These are phyloP conservation scores for Nemania sp. DNA, from an alignment of 2,329 filamentous ascomycete genomes.

Conservation along the genomic window DNA sequence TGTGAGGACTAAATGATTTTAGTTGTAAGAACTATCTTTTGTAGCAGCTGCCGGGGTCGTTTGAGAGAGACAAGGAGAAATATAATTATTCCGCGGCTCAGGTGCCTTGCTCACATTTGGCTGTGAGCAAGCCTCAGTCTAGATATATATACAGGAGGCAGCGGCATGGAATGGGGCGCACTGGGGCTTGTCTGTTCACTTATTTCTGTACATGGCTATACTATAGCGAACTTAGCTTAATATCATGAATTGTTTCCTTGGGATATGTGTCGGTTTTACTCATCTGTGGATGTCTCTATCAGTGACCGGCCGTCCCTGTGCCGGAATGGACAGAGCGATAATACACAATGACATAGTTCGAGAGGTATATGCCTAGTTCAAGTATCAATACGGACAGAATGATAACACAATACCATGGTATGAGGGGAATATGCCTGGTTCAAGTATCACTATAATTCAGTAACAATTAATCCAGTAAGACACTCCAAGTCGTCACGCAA, in stretches of 20 bases:
- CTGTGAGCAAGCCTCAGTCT: conserved; percentile 8
- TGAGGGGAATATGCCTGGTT: no score
- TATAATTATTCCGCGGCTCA: neutral
- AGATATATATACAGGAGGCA: conserved; percentile 21
- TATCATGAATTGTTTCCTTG: conserved; percentile 8
- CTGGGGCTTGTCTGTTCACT: conserved; percentile 6
- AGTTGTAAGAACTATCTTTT: neutral
- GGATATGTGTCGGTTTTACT: neutral
- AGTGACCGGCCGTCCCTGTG: no score
- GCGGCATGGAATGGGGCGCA: conserved; percentile 21
- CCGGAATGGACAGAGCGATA: no score
- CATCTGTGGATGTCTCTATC: neutral
- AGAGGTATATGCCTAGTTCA: no score
- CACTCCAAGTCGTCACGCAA: no score
- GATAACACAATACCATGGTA: no score
- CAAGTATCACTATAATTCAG: no score
- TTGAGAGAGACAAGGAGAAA: neutral
- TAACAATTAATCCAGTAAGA: no score
- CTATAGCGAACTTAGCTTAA: conserved; percentile 22
- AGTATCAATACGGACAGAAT: no score
- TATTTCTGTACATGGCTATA: conserved; percentile 23
- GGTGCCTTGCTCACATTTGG: neutral
- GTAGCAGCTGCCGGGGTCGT: neutral
- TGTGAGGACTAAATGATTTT: conserved; percentile 39
- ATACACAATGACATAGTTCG: no score